Base-by-base conservation (phyloP, 2,329 filamentous ascomycete genomes). In the Pyrenophora tritici-repentis region DNA sequence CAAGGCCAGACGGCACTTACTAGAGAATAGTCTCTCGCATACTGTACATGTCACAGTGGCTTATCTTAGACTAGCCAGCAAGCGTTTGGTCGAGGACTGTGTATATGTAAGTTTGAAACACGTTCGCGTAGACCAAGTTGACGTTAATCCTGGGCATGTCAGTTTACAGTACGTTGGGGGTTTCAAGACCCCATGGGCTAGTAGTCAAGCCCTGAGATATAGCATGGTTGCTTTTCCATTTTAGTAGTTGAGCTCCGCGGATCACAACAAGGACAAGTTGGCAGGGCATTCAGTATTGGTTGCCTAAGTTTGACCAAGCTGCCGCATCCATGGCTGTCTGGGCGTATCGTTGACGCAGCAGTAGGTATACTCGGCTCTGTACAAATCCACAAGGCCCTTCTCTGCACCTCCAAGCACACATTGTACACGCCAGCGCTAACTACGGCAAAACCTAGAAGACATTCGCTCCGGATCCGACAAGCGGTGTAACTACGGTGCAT, bases 401-500 rank as follows among this genome's bases (percentile, higher is more conserved):
- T 16, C 14, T 29, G 26, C 26, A 4, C 9, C 9, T 10, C 26
- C 26, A 29, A 29, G 26, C 26, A 29, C 26, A 29, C 26, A 7
- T 31, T 31, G 37, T 16, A 33, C 37, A 17, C 34, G 36, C 32
- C 9, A 33, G 39, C 14, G 43, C 35, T 48, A 17, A 40, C 26
- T 37, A 24, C 22, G 22, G 22, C 22, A 24, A 24, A 35, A 31
- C 13, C 24, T 39, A 24, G 40, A 34, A 17, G 14, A 29, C 32
- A 31, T 14, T 34, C 38, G 18, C 18, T 20, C 12, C 13, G n/a
- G n/a, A 24, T 35, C 60, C 61, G 40, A 36, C 18, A 55, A 49
- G 55, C 49, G 56, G 53, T 47, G 35, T 34, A 48, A 55, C 42
- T 46, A 20, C 62, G 56, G 59, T 42, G 20, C 31, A 46, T 31